Percentiles rank a stretch among this genome's conserved stretches.
Evolutionary conservation across 768 basidiomycete species (phyloP).

Genomic region (Termitomyces eurrhizus): DNA sequence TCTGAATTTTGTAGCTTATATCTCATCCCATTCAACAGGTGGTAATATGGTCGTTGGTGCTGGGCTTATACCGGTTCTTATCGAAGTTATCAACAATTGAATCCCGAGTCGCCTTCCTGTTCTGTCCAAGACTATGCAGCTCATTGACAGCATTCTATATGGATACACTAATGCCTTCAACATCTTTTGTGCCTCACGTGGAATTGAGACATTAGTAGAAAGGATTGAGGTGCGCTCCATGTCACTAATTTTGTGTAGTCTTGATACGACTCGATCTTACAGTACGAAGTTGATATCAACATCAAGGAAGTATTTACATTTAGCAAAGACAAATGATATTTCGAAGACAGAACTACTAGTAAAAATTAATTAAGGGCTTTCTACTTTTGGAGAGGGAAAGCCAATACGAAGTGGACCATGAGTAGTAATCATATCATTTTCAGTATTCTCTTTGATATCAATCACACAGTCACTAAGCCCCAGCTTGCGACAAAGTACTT

Average conservation of each 20-base stretch:
- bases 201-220: constrained; percentile 80
- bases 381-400: not conserved
- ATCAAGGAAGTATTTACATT: constrained; percentile 37
- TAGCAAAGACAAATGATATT: too few species aligned
- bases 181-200: constrained; percentile 78
- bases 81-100: constrained; percentile 84
- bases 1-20: constrained; percentile 80
- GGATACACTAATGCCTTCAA: constrained; percentile 85
- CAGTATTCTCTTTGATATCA: not conserved
- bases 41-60: constrained; percentile 95
- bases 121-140: constrained; percentile 86
- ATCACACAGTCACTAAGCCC: not conserved
- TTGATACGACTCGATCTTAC: constrained; percentile 7
- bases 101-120: constrained; percentile 65
- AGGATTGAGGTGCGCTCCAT: constrained; percentile 70
- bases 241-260: constrained; percentile 9
- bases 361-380: not conserved
- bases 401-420: not conserved
- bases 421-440: too few species aligned
- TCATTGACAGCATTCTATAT: constrained; percentile 91
- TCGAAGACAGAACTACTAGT: too few species aligned
- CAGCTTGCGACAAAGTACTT: constrained; percentile 3
- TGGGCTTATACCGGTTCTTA: constrained; percentile 83
- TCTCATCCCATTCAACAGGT: constrained; percentile 80
- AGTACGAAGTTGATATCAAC: constrained; percentile 69